phyloP scores from a whole-genome alignment of 106 monocot genomes.

The Allium cepa region DNA sequence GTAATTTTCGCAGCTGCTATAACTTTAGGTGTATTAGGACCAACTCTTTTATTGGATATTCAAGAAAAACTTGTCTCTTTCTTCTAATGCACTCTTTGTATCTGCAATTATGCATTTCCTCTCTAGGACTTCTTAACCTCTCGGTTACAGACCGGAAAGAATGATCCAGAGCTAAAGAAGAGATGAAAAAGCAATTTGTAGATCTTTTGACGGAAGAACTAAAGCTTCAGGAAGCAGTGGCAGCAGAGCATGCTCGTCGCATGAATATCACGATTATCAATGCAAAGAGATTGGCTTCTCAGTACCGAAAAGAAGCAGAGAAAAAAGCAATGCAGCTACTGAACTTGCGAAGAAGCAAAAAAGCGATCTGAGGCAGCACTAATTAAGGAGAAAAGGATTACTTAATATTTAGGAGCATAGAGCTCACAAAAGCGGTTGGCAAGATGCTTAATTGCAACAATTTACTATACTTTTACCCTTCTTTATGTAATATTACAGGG shows the following conservation, averaged over 20 bases:
- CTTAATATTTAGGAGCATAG: conserved; percentile 48
- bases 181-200: conserved; percentile 69
- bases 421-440: conserved; percentile 71
- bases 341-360: conserved; percentile 79
- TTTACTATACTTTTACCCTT: neutral
- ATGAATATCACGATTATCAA: conserved; percentile 62
- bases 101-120: too few relatives aligned
- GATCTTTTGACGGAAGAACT: conserved; percentile 72
- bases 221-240: conserved; percentile 56
- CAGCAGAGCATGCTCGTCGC: conserved; percentile 47
- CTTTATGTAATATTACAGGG: too few relatives aligned
- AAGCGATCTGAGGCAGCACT: conserved; percentile 48
- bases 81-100: too few relatives aligned
- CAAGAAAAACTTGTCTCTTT: too few relatives aligned
- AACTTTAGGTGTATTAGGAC: too few relatives aligned
- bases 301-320: conserved; percentile 73
- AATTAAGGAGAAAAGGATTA: conserved; percentile 53
- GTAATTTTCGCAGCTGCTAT: too few relatives aligned
- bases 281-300: conserved; percentile 63
- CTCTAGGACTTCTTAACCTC: too few relatives aligned
- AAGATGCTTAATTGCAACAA: conserved; percentile 1
- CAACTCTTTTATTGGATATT: too few relatives aligned
- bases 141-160: conserved; percentile 20
- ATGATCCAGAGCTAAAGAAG: conserved; percentile 68
- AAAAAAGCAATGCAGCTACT: conserved; percentile 62